A percentile compares a stretch with the other conserved stretches of the same genome.
Evolutionary conservation across 2,329 filamentous ascomycete genomes (phyloP).

Genomic region (Phaeosphaeria sp.): DNA sequence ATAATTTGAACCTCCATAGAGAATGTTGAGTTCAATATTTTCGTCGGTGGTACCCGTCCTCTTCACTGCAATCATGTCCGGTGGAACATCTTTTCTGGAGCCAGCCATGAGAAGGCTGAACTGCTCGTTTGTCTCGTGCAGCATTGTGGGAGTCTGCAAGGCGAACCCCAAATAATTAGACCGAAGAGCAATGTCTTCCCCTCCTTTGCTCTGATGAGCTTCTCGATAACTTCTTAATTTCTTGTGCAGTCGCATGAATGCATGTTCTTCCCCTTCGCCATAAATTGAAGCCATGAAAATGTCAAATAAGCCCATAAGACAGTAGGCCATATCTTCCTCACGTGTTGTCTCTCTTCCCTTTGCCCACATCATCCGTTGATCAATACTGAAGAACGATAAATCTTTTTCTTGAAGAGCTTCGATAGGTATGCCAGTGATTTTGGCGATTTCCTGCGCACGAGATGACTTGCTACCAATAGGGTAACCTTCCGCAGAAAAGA

Average conservation of each 20-base stretch:
- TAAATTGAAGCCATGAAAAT: constrained; percentile 23
- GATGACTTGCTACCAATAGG: constrained; percentile 13
- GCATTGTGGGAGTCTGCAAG: background rate
- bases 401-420: constrained; percentile 5
- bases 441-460: constrained; percentile 2
- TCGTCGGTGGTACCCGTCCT: background rate
- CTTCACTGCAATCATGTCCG: constrained; percentile 2
- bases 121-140: constrained; percentile 2
- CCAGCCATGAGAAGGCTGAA: constrained; percentile 2
- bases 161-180: constrained; percentile 1
- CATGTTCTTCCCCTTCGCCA: constrained; percentile 31
- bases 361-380: constrained; percentile 20
- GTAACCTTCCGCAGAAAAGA: constrained; percentile 16
- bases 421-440: constrained; percentile 10
- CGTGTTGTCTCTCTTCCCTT: constrained; percentile 16
- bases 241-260: constrained; percentile 13
- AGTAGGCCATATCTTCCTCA: constrained; percentile 24
- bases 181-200: background rate
- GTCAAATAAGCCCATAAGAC: constrained; percentile 18
- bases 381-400: constrained; percentile 15
- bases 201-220: background rate
- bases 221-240: background rate
- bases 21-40: constrained; percentile 2
- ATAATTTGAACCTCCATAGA: constrained; percentile 1
- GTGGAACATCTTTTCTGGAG: background rate